Base-by-base conservation (phyloP, 176 grass and related monocot species). In the Saccharum officinarum region DNA sequence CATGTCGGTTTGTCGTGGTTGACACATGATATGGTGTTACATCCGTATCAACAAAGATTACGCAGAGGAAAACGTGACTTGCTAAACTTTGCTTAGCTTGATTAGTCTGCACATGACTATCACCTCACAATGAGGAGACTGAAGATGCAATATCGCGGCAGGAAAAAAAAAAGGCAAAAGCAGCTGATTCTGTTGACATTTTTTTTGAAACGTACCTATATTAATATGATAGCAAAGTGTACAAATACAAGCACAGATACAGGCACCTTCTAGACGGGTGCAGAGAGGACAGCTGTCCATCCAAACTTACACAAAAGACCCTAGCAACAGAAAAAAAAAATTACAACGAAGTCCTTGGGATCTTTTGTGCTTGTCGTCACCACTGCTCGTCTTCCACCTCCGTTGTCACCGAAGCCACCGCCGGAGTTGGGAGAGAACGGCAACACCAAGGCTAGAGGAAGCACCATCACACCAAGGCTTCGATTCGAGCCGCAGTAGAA, bases 31-130 rank as follows among this genome's bases (percentile, higher is more conserved):
- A 69, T 10, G 49, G 52, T 86, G 42, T 36, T 78, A 22, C 17
- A 73, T 86, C 79, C 55, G 42, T 70, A 71, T 78, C 88, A 69
- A 60, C 22, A 62, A 36, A 17, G 36, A 80, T 67, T 88, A 22
- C 8, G 50, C 33, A 4, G 14, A 47, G 9, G 34, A 49, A 11
- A 11, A 69, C 49, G 49, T 69, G 3, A 22, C 45, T 34, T 70
- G 66, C 28, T 34, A 69, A 34, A 60, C 17, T 25, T 85, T 15
- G 67, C 18, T 67, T 79, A 2, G 40, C 41, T 18, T 61, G 15
- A 38, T 74, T 30, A 17, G 6, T 23, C 7, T 46, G 4, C 25
- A 80, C 67, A 79, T 13, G 49, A 83, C 49, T 17, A 46, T 20
- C 7, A 38, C 73, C 6, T 34, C 55, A 33, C 39, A 22, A 39